phyloP scores from a whole-genome alignment of 2,329 filamentous ascomycete genomes.

The Aspergillus hiratsukae region DNA sequence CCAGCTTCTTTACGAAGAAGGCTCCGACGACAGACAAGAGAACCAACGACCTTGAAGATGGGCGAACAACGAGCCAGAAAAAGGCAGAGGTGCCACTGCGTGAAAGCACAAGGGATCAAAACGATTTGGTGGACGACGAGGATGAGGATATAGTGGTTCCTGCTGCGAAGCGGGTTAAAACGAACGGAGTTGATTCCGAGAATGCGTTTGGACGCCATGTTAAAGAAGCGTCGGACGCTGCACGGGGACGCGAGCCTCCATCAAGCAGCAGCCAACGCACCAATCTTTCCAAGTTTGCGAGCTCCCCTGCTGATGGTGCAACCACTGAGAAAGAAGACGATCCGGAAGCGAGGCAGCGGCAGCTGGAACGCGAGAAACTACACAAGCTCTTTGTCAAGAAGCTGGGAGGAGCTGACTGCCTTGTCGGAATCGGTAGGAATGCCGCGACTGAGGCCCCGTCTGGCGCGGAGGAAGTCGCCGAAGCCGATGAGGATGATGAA shows the following conservation, averaged over 20 bases:
- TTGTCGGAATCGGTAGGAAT: conserved; percentile 61
- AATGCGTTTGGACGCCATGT: not conserved
- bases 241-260: conserved; percentile 22
- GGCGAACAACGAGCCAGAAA: conserved; percentile 1
- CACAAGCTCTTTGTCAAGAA: conserved; percentile 87
- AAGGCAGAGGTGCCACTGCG: conserved; percentile 5
- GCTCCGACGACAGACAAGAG: conserved; percentile 20
- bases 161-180: conserved; percentile 38
- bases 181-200: conserved; percentile 17
- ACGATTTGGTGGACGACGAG: not conserved
- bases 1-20: conserved; percentile 74
- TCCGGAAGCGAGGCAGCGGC: conserved; percentile 49
- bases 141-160: conserved; percentile 35
- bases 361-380: conserved; percentile 62
- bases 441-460: conserved; percentile 51
- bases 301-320: conserved; percentile 40
- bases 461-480: conserved; percentile 56
- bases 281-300: conserved; percentile 57
- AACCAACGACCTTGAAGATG: conserved; percentile 7
- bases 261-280: conserved; percentile 46
- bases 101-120: not conserved
- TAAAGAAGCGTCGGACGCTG: conserved; percentile 2
- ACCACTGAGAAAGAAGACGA: conserved; percentile 31
- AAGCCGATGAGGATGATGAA: conserved; percentile 52
- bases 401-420: conserved; percentile 78